phyloP scores from a whole-genome alignment of 2,329 filamentous ascomycete species.

The Stagonosporopsis chrysanthemi region DNA sequence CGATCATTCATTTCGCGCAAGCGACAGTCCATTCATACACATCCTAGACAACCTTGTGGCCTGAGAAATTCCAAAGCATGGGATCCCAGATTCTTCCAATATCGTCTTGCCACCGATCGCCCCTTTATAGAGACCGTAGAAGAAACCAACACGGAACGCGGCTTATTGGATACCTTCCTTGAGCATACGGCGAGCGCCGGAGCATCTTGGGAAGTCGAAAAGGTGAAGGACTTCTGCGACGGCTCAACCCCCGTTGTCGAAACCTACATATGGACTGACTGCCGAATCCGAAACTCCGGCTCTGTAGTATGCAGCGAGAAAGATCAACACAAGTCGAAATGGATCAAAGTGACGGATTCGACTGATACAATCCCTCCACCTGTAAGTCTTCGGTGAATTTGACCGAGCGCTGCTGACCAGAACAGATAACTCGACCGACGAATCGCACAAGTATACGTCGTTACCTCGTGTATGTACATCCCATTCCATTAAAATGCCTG shows the following conservation, averaged over 20 bases:
- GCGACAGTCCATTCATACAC: not conserved
- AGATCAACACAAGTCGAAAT: not conserved
- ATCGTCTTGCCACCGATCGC: not conserved
- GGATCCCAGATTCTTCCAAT: not conserved
- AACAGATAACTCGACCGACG: not conserved
- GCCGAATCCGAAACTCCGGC: not conserved
- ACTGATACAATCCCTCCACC: no score
- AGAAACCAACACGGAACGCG: no score
- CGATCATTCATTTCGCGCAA: not conserved
- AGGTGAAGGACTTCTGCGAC: not conserved
- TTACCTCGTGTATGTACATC: not conserved
- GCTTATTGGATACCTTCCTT: not conserved
- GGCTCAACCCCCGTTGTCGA: not conserved
- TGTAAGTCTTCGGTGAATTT: not conserved
- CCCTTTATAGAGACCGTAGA: not conserved
- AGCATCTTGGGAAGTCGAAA: not conserved
- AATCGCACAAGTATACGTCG: not conserved
- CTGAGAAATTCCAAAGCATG: not conserved
- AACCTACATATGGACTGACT: not conserved
- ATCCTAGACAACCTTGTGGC: not conserved
- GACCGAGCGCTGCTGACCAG: not conserved
- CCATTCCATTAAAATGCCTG: no score
- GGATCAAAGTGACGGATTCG: not conserved
- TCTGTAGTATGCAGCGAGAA: not conserved
- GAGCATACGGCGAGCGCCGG: not conserved